Base-by-base conservation (phyloP, 2,329 filamentous ascomycete genomes). In the Colletotrichum sp. region DNA sequence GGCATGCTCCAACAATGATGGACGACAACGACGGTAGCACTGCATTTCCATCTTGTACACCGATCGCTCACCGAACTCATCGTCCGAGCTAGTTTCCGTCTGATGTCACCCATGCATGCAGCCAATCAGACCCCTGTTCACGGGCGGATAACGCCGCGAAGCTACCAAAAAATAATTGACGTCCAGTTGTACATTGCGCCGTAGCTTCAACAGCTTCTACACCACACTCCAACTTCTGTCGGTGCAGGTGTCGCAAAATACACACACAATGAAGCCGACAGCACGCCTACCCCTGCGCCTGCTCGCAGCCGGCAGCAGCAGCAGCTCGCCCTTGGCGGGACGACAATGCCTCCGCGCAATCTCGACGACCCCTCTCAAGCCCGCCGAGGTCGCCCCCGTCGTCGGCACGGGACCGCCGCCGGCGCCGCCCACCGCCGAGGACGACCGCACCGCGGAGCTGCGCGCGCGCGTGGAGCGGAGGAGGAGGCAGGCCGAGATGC, bases 321-420 rank as follows among this genome's bases (percentile, higher is more conserved):
- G 43, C 43, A 48, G 18, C 43, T 48, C 43, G 43, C n/a, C 77
- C n/a, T 34, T 74, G 32, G 34, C 77, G 48, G 43, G 78, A 71
- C 81, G 83, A 13, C 74, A 82, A 6, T 75, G 78, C 73, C 74
- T 67, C 84, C 75, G 71, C 81, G 81, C 78, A 78, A 80, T 79
- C 69, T 84, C 84, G 5, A 77, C 72, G 52, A 74, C 76, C 18
- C 68, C 73, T 24, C 43, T 77, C 30, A 81, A 83, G 71, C 78
- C 85, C 26, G 89, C 89, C 65, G 85, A 87, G 78, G 89, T 91
- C 75, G 86, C 86, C 32, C 87, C 90, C 58, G 85, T 91, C 77
- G 86, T 90, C 77, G 89, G 89, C 76, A 87, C 89, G 38, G 91
- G 92, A 3, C 92, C 92, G 70, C 92, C 92, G 8, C 92, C 92